A percentile compares a stretch with the other conserved stretches of the same genome.
Evolutionary conservation across 2,329 filamentous ascomycete genomes (phyloP).

Genomic region (Claviceps quebecensis): DNA sequence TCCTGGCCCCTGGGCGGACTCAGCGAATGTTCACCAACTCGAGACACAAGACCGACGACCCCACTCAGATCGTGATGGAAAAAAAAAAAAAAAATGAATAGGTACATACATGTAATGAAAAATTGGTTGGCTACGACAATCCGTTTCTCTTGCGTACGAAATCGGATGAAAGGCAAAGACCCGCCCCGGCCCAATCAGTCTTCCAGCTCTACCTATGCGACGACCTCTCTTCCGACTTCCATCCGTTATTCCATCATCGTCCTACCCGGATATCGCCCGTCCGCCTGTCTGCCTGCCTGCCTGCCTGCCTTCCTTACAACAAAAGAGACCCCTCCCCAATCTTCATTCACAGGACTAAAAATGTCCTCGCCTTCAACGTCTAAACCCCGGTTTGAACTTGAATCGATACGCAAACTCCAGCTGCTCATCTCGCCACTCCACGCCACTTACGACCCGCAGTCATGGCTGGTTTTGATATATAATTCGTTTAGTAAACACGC

Average conservation of each 20-base stretch:
- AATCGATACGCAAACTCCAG: neutral
- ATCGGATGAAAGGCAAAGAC: neutral
- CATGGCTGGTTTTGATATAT: neutral
- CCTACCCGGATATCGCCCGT: slow-evolving; percentile 5
- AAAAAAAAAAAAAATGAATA: neutral
- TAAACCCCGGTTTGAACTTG: neutral
- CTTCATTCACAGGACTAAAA: neutral
- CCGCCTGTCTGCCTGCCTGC: no score
- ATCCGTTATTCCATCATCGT: no score
- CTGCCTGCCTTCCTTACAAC: slow-evolving; percentile 1
- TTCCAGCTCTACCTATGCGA: neutral
- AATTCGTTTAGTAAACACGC: slow-evolving; percentile 59
- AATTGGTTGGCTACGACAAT: neutral
- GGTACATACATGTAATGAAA: neutral
- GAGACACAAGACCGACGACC: neutral
- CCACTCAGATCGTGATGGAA: neutral
- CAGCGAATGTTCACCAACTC: neutral
- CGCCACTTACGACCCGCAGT: neutral
- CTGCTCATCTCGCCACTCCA: neutral
- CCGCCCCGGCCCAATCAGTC: neutral
- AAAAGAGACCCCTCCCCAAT: slow-evolving; percentile 4
- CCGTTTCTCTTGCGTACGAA: neutral
- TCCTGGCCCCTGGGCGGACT: no score
- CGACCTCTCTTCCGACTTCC: neutral
- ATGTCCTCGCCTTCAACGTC: neutral